These are phyloP conservation scores for Citrullus mucosospermus DNA, from an alignment of 306 rosid species.

Conservation along the genomic window DNA sequence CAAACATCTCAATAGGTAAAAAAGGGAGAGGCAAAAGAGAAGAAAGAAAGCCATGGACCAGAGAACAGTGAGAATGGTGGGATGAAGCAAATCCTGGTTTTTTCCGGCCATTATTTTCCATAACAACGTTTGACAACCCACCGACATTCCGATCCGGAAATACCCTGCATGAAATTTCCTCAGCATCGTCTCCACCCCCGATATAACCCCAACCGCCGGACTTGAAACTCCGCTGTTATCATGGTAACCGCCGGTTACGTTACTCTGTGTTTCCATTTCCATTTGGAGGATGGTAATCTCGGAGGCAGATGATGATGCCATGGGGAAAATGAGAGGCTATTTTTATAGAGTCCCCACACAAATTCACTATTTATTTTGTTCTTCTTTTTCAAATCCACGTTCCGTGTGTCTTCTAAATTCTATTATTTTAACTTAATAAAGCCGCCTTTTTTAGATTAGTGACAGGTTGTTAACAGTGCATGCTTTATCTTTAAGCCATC, in stretches of 20 bases:
- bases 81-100: neutral
- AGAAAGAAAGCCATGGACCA: constrained; percentile 7
- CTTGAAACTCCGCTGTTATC: neutral
- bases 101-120: neutral
- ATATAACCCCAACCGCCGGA: neutral
- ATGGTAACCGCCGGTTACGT: neutral
- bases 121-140: neutral
- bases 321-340: too few relatives aligned
- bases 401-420: too few relatives aligned
- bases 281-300: neutral
- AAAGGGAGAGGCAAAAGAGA: neutral
- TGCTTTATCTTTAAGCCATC: too few relatives aligned
- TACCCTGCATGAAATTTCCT: neutral
- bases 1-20: constrained; percentile 5
- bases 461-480: too few relatives aligned
- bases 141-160: neutral
- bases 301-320: neutral
- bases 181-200: neutral
- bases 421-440: too few relatives aligned
- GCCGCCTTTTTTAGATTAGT: too few relatives aligned
- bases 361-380: too few relatives aligned
- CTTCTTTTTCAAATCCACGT: too few relatives aligned
- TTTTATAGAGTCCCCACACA: too few relatives aligned
- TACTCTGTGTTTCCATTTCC: neutral
- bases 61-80: neutral